Base-by-base conservation (phyloP, 495 filamentous ascomycete species). In the Stereocaulon alpinum region DNA sequence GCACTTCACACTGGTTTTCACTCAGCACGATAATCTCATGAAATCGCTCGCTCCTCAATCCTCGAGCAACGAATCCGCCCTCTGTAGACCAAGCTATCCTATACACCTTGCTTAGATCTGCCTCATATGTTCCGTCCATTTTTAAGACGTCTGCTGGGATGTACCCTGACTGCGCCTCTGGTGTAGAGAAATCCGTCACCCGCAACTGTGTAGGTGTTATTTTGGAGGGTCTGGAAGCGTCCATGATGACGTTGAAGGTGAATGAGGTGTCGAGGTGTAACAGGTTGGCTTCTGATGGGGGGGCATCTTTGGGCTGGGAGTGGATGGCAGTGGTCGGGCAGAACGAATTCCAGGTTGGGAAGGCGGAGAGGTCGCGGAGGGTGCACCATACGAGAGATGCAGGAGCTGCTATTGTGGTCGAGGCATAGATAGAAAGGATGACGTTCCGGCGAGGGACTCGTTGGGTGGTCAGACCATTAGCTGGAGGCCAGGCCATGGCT, bases 181-280 rank as follows among this genome's bases (percentile, higher is more conserved):
- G 74, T 17, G 72, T 59, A 1, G 61, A 57, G 50, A 59, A 68
- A 48, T 74, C 72, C 0, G 67, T 69, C 1, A 77, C 64, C 5
- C 64, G 41, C 14, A 70, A 54, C 12, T 54, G 30, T 9, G 66
- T 63, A 48, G 72, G 68, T 15, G 65, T 63, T 14, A 62, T 60
- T 9, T 64, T 60, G 22, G 72, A 66, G 7, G 70, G 66, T 3
- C 70, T 67, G 9, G 63, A 59, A 9, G 73, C 63, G 40, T 76
- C 67, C 74, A 77, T 76, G 56, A 71, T 67, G 29, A 75, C 74
- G 48, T 75, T 71, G 57, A 76, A 72, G 27, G 69, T 77, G 45
- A 76, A 61, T 51, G 55, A 61, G 3, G 74, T 76, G 17, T 68
- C 73, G 0, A 50, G 52, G 58, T 72, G 71, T 0, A 76, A 64